Conservation (phyloP, 108 stramenopile species). For the Cyclotella distinguenda region DNA sequence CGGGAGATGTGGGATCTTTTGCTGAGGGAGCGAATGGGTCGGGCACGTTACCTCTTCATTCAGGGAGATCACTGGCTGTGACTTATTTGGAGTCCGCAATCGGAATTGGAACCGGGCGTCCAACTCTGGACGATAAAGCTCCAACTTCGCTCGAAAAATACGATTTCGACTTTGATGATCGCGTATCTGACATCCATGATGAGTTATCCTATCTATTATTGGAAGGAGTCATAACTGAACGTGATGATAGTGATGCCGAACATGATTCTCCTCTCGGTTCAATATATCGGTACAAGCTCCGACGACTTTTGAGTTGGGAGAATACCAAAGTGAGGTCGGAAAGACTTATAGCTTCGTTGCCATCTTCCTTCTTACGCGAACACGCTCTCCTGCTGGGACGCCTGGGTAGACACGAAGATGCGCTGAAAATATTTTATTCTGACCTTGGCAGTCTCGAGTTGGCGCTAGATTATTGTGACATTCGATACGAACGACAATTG, state of each 20-base stretch:
- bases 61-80: conserved; percentile 79
- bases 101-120: conserved; percentile 76
- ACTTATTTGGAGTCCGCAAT: conserved; percentile 81
- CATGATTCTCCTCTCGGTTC: conserved; percentile 66
- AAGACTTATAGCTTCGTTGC: conserved; percentile 64
- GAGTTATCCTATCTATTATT: conserved; percentile 79
- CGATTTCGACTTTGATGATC: conserved; percentile 45
- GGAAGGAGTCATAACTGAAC: conserved; percentile 87
- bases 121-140: conserved; percentile 44
- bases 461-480: conserved; percentile 88
- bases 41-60: conserved; percentile 62
- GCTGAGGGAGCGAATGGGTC: not conserved
- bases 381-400: conserved; percentile 81
- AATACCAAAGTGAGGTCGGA: conserved; percentile 70
- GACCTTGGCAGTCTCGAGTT: conserved; percentile 74
- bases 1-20: not conserved
- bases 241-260: conserved; percentile 55
- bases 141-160: conserved; percentile 21
- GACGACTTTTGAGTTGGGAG: conserved; percentile 78
- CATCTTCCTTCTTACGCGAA: conserved; percentile 79
- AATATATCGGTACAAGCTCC: conserved; percentile 72
- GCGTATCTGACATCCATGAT: conserved; percentile 79
- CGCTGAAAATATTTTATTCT: conserved; percentile 76
- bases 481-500: conserved; percentile 59
- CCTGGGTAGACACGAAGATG: conserved; percentile 85